Conservation (phyloP, 2,329 filamentous ascomycete species). For the Pseudocercospora ulei region DNA sequence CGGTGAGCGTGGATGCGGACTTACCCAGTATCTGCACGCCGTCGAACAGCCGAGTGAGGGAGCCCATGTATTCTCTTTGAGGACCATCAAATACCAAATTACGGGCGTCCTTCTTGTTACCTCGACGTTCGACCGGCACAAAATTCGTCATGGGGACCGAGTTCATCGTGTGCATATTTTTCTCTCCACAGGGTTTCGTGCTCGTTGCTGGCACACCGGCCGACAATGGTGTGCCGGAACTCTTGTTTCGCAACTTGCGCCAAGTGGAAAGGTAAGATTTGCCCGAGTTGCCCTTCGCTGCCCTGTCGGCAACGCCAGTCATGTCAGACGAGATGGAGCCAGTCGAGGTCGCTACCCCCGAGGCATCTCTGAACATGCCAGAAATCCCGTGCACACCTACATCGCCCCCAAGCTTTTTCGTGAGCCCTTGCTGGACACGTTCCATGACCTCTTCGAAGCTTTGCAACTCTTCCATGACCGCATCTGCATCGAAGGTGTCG, state of each 20-base stretch:
- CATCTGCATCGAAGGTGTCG: constrained; percentile 82
- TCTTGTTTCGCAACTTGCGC: constrained; percentile 83
- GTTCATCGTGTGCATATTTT: constrained; percentile 50
- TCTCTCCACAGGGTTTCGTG: constrained; percentile 36
- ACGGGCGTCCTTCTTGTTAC: constrained; percentile 46
- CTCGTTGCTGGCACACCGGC: constrained; percentile 5
- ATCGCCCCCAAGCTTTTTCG: constrained; percentile 83
- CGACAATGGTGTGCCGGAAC: constrained; percentile 50
- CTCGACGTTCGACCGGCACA: constrained; percentile 49
- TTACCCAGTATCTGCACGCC: constrained; percentile 85
- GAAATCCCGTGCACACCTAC: constrained; percentile 70
- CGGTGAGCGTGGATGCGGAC: constrained; percentile 29
- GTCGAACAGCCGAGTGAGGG: constrained; percentile 82
- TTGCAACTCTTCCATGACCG: constrained; percentile 89
- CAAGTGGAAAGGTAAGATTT: constrained; percentile 78
- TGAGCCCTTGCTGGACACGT: constrained; percentile 64
- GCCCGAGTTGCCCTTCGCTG: constrained; percentile 48
- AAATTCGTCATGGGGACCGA: constrained; percentile 58
- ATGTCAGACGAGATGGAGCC: constrained; percentile 25
- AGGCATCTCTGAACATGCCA: constrained; percentile 63
- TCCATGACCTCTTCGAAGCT: constrained; percentile 75
- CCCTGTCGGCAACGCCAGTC: constrained; percentile 35
- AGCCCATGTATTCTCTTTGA: constrained; percentile 82
- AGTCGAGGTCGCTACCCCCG: constrained; percentile 24
- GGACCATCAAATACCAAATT: constrained; percentile 68